Percentiles rank a stretch among this genome's conserved stretches.
Evolutionary conservation across 345 rosid species (phyloP).

Genomic region (Punica granatum): DNA sequence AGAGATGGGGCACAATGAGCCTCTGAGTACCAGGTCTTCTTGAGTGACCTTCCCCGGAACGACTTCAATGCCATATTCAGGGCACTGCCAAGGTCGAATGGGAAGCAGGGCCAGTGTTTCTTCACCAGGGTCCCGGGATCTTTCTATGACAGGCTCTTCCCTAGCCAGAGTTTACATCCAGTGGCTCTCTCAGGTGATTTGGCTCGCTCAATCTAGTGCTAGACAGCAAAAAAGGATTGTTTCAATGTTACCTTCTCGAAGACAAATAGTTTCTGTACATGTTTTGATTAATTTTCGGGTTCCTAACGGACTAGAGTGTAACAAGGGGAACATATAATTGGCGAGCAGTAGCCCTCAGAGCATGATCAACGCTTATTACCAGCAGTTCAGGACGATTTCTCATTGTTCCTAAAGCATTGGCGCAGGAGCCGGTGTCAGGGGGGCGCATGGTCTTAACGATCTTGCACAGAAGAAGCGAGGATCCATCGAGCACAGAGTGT

Average conservation of each 20-base stretch:
- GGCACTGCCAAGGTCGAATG: constrained; percentile 19
- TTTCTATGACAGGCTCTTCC: constrained; percentile 45
- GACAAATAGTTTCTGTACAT: no score
- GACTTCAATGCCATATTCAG: constrained; percentile 44
- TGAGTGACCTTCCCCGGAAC: constrained; percentile 46
- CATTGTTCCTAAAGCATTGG: constrained; percentile 32
- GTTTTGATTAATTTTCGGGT: constrained; percentile 19
- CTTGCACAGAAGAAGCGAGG: constrained; percentile 34
- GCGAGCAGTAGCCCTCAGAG: constrained; percentile 32
- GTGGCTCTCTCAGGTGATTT: constrained; percentile 44
- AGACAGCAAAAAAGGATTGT: constrained; percentile 11
- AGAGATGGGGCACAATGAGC: constrained; percentile 1
- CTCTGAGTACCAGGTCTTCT: constrained; percentile 31
- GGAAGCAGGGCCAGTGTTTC: constrained; percentile 15
- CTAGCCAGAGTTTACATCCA: constrained; percentile 19
- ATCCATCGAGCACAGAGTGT: constrained; percentile 39
- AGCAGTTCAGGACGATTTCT: constrained; percentile 40
- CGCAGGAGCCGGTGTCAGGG: constrained; percentile 32
- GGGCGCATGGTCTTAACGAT: constrained; percentile 48
- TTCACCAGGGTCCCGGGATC: constrained; percentile 33
- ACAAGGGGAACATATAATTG: constrained; percentile 45
- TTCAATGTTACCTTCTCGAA: no score
- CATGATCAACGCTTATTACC: constrained; percentile 30
- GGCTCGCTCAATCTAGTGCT: neutral
- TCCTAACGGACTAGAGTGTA: constrained; percentile 36